Evolutionary conservation across 768 basidiomycete genomes (phyloP), one percentile per base, ranked within the genome.

Genomic region (Tylopilus felleus): DNA sequence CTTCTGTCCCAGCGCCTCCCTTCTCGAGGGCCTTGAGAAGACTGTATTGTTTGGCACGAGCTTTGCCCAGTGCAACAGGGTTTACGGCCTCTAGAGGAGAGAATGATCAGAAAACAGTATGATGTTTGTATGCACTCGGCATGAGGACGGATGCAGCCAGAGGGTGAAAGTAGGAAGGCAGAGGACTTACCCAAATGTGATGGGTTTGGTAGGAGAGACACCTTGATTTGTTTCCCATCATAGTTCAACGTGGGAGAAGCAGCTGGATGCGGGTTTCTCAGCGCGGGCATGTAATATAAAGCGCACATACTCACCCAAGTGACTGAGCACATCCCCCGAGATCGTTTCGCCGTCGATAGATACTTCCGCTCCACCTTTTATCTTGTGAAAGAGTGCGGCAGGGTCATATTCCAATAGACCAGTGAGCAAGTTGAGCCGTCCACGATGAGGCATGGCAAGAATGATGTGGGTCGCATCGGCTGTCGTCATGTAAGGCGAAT

Each of bases 41-140:
- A 1, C 88, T 78, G 60, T 86, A 92, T 65, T 97, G 93, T 65
- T 96, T 93, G 1, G 91, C 92, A 16, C 94, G 86, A 5, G 91
- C 89, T 66, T 94, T 92, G 5, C 94, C 94, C 1, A 94, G 71
- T 0, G 90, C 93, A 23, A 96, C 84, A 0, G 93, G 88, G 63
- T 89, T 90, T 52, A 91, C 83, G 0, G 94, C 93, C 80, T 95
- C 90, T 86, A 60, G 5, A 31, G 17, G 10, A 25, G 4, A 29
- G 23, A 17, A 1, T 33, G 3, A 25, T 61, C 17, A 56, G 25
- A 1, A 43, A 48, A 33, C 8, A 22, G 16, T 17, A 17, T 8
- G 21, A 52, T 39, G 14, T 28, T 35, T 19, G 33, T 17, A 12
- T 17, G 28, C 19, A 49, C 2, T 36, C 16, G 6, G 17, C 17